phyloP scores from a whole-genome alignment of 176 grass and related monocot species.

The Raddia guianensis region DNA sequence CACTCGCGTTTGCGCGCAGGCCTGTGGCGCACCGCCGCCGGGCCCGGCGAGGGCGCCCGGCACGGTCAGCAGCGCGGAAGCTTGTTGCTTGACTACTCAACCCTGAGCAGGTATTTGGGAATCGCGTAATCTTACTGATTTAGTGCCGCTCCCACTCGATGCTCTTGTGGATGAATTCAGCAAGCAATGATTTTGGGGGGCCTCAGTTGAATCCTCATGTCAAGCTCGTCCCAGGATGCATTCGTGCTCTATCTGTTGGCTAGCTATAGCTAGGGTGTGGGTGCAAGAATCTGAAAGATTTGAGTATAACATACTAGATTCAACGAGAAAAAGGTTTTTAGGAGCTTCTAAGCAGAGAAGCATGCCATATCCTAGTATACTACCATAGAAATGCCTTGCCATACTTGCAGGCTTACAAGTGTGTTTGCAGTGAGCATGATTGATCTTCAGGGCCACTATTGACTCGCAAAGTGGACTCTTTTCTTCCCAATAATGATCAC shows the following conservation, averaged over 20 bases:
- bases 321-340: background rate
- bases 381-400: background rate
- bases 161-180: background rate
- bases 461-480: background rate
- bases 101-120: background rate
- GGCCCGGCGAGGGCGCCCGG: background rate
- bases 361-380: background rate
- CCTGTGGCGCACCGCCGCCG: background rate
- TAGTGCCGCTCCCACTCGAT: background rate
- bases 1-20: background rate
- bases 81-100: background rate
- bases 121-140: background rate
- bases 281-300: background rate
- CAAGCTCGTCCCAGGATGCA: background rate
- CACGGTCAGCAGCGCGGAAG: background rate
- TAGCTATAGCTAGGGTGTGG: background rate
- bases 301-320: background rate
- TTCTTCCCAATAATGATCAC: background rate
- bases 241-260: background rate
- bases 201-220: background rate
- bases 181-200: background rate
- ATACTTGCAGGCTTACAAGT: background rate
- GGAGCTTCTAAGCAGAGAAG: background rate
- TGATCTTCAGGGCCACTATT: background rate
- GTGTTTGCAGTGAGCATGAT: background rate